These are phyloP conservation scores for Dichotomocladium elegans DNA, from an alignment of 371 early-diverging fungal species.

Conservation along the genomic window DNA sequence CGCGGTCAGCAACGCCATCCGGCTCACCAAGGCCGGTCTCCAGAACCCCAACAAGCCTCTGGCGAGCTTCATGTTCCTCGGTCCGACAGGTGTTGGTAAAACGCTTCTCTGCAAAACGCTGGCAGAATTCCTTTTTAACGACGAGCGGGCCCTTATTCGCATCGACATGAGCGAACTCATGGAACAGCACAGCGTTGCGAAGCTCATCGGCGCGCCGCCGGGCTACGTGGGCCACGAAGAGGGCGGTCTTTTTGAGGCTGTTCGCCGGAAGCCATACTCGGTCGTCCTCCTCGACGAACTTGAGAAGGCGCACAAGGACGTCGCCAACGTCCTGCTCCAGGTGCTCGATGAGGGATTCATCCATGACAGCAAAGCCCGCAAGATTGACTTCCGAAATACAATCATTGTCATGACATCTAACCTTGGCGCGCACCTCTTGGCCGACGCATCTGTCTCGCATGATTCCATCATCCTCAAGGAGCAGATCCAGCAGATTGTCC, in stretches of 20 bases:
- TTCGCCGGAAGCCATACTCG: slow-evolving; percentile 85
- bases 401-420: slow-evolving; percentile 95
- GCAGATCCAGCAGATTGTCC: slow-evolving; percentile 63
- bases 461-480: slow-evolving; percentile 50
- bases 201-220: slow-evolving; percentile 90
- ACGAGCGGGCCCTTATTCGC: slow-evolving; percentile 79
- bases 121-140: slow-evolving; percentile 85
- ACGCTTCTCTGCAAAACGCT: slow-evolving; percentile 84
- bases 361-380: slow-evolving; percentile 82
- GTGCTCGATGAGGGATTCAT: slow-evolving; percentile 91
- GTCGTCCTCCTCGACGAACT: slow-evolving; percentile 92
- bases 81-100: slow-evolving; percentile 91
- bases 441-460: slow-evolving; percentile 17
- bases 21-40: slow-evolving; percentile 79
- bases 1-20: slow-evolving; percentile 72
- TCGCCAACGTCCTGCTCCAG: slow-evolving; percentile 75
- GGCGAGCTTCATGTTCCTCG: slow-evolving; percentile 91
- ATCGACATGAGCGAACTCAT: slow-evolving; percentile 94
- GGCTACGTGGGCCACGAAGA: slow-evolving; percentile 86
- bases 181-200: slow-evolving; percentile 76
- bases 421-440: slow-evolving; percentile 59
- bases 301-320: slow-evolving; percentile 87
- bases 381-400: slow-evolving; percentile 88
- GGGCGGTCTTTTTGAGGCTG: slow-evolving; percentile 88
- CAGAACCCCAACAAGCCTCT: slow-evolving; percentile 77